Base-by-base conservation (phyloP, 352 stramenopile genomes). In the Pythium rishiriense region DNA sequence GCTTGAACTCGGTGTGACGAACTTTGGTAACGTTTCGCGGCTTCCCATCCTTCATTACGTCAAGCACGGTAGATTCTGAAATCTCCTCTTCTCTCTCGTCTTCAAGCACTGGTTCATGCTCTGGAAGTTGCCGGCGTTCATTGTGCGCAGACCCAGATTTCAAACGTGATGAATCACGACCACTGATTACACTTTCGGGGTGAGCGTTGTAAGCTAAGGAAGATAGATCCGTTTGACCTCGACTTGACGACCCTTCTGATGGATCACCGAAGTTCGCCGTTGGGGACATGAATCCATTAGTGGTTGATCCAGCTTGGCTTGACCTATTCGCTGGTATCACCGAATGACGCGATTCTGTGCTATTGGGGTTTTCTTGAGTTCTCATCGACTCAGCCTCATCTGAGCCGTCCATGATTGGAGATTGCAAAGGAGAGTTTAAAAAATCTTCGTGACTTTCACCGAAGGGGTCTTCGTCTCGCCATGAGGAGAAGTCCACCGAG, bases 31-130 rank as follows among this genome's bases (percentile, higher is more conserved):
- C 72, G 4, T 58, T 72, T 9, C 83, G 71, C 3, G 75, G 68
- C 45, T 90, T 92, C 6, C 68, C 66, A 22, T 84, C 78, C 66
- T 83, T 89, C 42, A 69, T 71, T 22, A 90, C 56, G 12, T 90
- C 78, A 28, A 79, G 58, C 0, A 87, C 55, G 21, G 75, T 43
- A 11, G 62, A 79, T 4, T 90, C 78, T 1, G 78, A 49, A 1
- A 54, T 41, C 42, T 84, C 72, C 58, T 83, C 73, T 7, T 75
- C 73, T 31, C 74, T 69, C n/a, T 74, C 70, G 29, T 39, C 54
- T 12, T 62, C 28, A 43, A 47, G 21, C n/a, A 19, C 43, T 31
- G 29, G 29, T 29, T 54, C 31, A 26, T 15, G 14, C 43, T 31
- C 31, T 19, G 14, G n/a, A 19, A 35, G 21, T 22, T 35, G 17